phyloP scores from a whole-genome alignment of 2,329 filamentous ascomycete species.

The Pseudogymnoascus sp. region DNA sequence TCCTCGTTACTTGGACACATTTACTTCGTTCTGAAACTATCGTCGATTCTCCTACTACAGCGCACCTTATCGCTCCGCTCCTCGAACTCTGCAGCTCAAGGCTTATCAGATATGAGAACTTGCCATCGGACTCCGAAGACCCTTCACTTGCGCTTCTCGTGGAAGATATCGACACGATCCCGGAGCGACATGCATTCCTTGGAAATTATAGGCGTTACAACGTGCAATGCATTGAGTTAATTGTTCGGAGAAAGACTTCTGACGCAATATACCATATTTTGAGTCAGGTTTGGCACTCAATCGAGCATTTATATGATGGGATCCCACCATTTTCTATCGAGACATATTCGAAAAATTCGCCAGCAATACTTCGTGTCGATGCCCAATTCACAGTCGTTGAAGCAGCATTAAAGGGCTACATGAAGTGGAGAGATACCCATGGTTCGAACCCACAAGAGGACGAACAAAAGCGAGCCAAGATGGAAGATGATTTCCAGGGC shows the following conservation, averaged over 20 bases:
- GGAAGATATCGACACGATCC: slow-evolving; percentile 91
- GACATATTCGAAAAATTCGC: slow-evolving; percentile 61
- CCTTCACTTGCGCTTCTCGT: slow-evolving; percentile 74
- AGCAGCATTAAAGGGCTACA: slow-evolving; percentile 79
- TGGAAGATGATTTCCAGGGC: slow-evolving; percentile 58
- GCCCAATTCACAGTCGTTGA: slow-evolving; percentile 86
- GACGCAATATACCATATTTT: slow-evolving; percentile 87
- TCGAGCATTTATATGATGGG: slow-evolving; percentile 69
- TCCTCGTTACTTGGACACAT: slow-evolving; percentile 83
- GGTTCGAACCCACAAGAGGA: slow-evolving; percentile 43
- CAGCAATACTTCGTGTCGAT: slow-evolving; percentile 72
- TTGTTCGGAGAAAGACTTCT: slow-evolving; percentile 72
- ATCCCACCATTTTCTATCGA: slow-evolving; percentile 57
- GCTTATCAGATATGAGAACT: slow-evolving; percentile 77
- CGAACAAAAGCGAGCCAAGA: slow-evolving; percentile 45
- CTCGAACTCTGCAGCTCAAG: slow-evolving; percentile 77
- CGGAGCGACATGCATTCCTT: slow-evolving; percentile 88
- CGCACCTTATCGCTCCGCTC: slow-evolving; percentile 61
- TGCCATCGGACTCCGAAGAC: slow-evolving; percentile 76
- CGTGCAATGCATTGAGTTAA: slow-evolving; percentile 75
- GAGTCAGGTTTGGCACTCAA: slow-evolving; percentile 63
- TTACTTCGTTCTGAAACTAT: slow-evolving; percentile 68
- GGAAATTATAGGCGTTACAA: slow-evolving; percentile 94
- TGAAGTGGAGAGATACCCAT: slow-evolving; percentile 61
- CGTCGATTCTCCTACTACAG: slow-evolving; percentile 55